These are phyloP conservation scores for Podosphaera fusca DNA, from an alignment of 2,329 filamentous ascomycete genomes.

Conservation along the genomic window DNA sequence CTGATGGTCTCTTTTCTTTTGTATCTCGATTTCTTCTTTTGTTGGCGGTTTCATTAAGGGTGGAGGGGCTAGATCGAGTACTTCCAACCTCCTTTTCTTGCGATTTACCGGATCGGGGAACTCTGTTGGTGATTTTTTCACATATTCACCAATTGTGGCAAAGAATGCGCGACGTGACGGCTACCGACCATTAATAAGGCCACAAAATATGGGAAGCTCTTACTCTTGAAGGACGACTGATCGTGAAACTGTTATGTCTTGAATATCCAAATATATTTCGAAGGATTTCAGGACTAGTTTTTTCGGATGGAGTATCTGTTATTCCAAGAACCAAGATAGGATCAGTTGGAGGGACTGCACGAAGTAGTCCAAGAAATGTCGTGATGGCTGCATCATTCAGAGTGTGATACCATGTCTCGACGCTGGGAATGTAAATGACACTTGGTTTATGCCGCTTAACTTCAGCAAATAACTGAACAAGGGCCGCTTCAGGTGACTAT, in stretches of 20 bases:
- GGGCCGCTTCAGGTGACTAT: conserved; percentile 42
- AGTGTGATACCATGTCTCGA: conserved; percentile 61
- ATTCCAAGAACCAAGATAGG: conserved; percentile 76
- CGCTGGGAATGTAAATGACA: conserved; percentile 79
- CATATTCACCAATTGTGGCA: conserved; percentile 44
- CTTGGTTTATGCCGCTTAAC: conserved; percentile 86
- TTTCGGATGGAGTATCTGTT: conserved; percentile 42
- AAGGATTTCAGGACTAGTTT: conserved; percentile 40
- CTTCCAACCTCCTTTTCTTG: conserved; percentile 64
- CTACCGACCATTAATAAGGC: conserved; percentile 14
- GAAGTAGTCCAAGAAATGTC: conserved; percentile 64
- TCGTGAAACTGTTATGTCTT: conserved; percentile 47
- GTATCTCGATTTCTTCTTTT: conserved; percentile 58
- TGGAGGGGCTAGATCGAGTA: conserved; percentile 50
- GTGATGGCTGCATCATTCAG: conserved; percentile 42
- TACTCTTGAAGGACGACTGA: conserved; percentile 42
- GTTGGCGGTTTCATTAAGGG: conserved; percentile 31
- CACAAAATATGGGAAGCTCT: conserved; percentile 11
- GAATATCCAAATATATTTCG: conserved; percentile 72
- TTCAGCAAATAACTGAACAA: conserved; percentile 79
- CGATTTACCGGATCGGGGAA: conserved; percentile 74
- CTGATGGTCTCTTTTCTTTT: conserved; percentile 64
- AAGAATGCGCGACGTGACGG: conserved; percentile 60
- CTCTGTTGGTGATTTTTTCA: conserved; percentile 57
- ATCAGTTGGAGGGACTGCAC: conserved; percentile 69